phyloP scores from a whole-genome alignment of 2,329 filamentous ascomycete genomes.

The Penicillium italicum region DNA sequence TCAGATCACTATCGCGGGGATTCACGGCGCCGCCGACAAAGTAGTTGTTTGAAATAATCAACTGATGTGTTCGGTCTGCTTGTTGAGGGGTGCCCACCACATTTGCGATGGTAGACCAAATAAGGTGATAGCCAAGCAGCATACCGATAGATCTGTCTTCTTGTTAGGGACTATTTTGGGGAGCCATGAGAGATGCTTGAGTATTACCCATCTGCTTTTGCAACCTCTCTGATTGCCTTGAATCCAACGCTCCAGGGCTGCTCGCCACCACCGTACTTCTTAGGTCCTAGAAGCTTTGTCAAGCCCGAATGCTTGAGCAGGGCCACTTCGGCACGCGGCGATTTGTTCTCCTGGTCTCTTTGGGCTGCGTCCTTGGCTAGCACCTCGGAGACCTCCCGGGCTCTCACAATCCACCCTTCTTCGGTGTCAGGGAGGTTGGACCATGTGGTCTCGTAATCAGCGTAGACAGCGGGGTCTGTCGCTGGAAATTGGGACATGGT shows the following conservation, averaged over 20 bases:
- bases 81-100: conserved; percentile 60
- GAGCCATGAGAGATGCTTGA: background rate
- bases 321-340: conserved; percentile 50
- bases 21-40: conserved; percentile 66
- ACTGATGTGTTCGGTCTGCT: conserved; percentile 53
- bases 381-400: conserved; percentile 49
- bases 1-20: conserved; percentile 60
- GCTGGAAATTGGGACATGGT: conserved; percentile 22
- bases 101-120: conserved; percentile 61
- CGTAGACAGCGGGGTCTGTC: conserved; percentile 43
- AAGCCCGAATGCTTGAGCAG: conserved; percentile 53
- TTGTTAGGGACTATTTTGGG: background rate
- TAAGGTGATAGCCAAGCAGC: conserved; percentile 62
- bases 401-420: conserved; percentile 48
- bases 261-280: conserved; percentile 52
- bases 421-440: conserved; percentile 38
- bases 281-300: conserved; percentile 50
- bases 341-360: conserved; percentile 52
- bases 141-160: conserved; percentile 56
- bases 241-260: conserved; percentile 56
- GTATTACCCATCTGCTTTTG: conserved; percentile 60
- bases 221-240: conserved; percentile 59
- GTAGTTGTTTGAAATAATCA: conserved; percentile 62
- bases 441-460: conserved; percentile 40
- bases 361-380: conserved; percentile 48